phyloP scores from a whole-genome alignment of 1,284 basidiomycete species.

The Golubevia sp. region DNA sequence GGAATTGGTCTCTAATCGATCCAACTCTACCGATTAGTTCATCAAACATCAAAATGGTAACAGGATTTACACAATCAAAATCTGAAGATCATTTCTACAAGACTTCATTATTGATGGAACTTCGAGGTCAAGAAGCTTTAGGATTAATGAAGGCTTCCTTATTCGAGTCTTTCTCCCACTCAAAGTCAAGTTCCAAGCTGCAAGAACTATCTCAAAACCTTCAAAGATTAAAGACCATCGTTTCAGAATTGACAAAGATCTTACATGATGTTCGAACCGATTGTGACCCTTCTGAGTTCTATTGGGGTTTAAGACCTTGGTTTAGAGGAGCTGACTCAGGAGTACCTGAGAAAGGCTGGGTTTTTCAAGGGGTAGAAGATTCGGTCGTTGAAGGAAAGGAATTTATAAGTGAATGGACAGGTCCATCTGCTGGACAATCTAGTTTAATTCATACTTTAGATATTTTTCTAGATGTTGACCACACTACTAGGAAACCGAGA shows the following conservation, averaged over 20 bases:
- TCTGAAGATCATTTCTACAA: conserved; percentile 53
- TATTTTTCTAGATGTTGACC: conserved; percentile 54
- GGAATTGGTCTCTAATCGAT: conserved; percentile 72
- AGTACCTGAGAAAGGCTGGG: conserved; percentile 32
- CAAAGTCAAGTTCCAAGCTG: background rate
- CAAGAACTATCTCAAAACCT: conserved; percentile 28
- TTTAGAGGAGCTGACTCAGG: conserved; percentile 45
- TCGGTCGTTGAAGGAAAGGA: conserved; percentile 21
- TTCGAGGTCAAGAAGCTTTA: conserved; percentile 45
- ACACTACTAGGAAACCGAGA: conserved; percentile 14
- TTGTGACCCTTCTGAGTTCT: conserved; percentile 50
- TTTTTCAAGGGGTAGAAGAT: conserved; percentile 37
- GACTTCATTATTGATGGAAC: conserved; percentile 51
- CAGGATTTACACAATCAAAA: conserved; percentile 29
- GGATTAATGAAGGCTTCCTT: conserved; percentile 50
- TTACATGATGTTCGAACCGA: conserved; percentile 30
- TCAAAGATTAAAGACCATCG: conserved; percentile 27
- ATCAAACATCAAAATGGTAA: background rate
- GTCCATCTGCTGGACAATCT: conserved; percentile 51
- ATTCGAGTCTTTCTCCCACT: conserved; percentile 44
- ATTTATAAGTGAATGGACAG: conserved; percentile 15
- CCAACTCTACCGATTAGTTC: background rate
- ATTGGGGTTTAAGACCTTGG: conserved; percentile 56
- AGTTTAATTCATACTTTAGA: conserved; percentile 54
- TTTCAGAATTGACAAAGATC: conserved; percentile 30